A percentile compares a stretch with the other conserved stretches of the same genome.
Conservation (phyloP, 331 rosid genomes). For the Spiraea crenata region DNA sequence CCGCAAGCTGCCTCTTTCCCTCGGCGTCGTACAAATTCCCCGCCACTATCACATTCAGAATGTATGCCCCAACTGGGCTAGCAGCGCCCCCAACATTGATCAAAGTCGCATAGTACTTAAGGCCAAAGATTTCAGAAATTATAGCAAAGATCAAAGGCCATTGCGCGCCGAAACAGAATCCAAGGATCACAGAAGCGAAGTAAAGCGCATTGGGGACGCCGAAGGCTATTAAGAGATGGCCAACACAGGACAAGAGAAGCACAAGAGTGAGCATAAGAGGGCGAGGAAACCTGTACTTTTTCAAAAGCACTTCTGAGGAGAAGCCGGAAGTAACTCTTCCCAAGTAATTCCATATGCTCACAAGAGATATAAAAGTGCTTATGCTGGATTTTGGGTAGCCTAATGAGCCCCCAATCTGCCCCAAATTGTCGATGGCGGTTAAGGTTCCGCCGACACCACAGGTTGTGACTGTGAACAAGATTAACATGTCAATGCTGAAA, state of each 20-base stretch:
- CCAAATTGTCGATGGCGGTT: slow-evolving; percentile 72
- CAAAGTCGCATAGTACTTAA: slow-evolving; percentile 71
- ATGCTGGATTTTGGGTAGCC: slow-evolving; percentile 57
- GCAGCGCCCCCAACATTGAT: slow-evolving; percentile 52
- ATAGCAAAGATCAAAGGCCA: slow-evolving; percentile 72
- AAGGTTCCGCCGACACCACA: slow-evolving; percentile 66
- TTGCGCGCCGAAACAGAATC: slow-evolving; percentile 74
- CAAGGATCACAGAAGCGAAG: slow-evolving; percentile 59
- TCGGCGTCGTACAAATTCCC: slow-evolving; percentile 61
- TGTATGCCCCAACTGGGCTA: slow-evolving; percentile 64
- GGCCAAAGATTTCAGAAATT: slow-evolving; percentile 75
- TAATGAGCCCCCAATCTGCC: slow-evolving; percentile 60
- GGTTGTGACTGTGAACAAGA: slow-evolving; percentile 46
- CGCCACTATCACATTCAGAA: slow-evolving; percentile 58
- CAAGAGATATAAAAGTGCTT: slow-evolving; percentile 67
- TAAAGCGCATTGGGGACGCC: slow-evolving; percentile 67
- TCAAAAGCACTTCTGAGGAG: slow-evolving; percentile 54
- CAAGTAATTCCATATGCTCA: slow-evolving; percentile 86
- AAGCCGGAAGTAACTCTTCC: slow-evolving; percentile 68
- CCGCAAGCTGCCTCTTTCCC: slow-evolving; percentile 54
- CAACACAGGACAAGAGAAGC: slow-evolving; percentile 60
- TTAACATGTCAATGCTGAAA: slow-evolving; percentile 72
- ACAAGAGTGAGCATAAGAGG: slow-evolving; percentile 54
- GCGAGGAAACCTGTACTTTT: slow-evolving; percentile 64
- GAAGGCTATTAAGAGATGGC: slow-evolving; percentile 66